Evolutionary conservation across 257 asterid genomes (phyloP).

Genomic region (Petrea volubilis): DNA sequence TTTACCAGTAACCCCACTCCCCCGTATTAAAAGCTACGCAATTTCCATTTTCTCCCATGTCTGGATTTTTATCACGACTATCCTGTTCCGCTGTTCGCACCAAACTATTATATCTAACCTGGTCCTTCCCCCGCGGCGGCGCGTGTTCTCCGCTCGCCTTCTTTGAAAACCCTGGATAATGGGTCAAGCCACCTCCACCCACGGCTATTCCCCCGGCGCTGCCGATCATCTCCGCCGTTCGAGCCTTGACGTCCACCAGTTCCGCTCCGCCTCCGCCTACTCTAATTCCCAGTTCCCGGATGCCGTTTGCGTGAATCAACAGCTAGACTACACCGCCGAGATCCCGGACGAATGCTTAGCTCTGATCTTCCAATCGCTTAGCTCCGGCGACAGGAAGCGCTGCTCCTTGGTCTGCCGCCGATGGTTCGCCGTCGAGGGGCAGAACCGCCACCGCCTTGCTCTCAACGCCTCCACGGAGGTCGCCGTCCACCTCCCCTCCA

Average conservation of each 20-base stretch:
- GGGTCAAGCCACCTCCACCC: conserved; percentile 36
- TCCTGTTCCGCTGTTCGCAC: neutral
- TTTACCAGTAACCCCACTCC: neutral
- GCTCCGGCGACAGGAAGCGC: conserved; percentile 67
- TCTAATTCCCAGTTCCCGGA: conserved; percentile 4
- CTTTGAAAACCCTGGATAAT: neutral
- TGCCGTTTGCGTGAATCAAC: conserved; percentile 19
- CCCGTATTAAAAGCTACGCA: conserved; percentile 28
- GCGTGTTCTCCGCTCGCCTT: conserved; percentile 29
- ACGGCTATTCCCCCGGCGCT: conserved; percentile 22
- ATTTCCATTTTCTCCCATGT: neutral
- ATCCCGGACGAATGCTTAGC: conserved; percentile 85
- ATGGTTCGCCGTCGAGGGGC: conserved; percentile 77
- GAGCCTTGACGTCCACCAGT: conserved; percentile 14
- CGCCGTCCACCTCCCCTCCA: conserved; percentile 32
- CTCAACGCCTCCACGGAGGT: conserved; percentile 55
- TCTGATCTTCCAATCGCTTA: conserved; percentile 63
- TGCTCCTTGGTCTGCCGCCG: conserved; percentile 71
- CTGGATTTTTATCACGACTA: conserved; percentile 1
- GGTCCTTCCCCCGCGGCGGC: conserved; percentile 29
- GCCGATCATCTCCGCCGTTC: conserved; percentile 23
- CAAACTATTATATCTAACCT: neutral
- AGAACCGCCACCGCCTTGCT: conserved; percentile 69
- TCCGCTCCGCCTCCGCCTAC: conserved; percentile 20
- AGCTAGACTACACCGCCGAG: conserved; percentile 46